Base-by-base conservation (phyloP, 2,329 filamentous ascomycete species). In the Colletotrichum tofieldiae region DNA sequence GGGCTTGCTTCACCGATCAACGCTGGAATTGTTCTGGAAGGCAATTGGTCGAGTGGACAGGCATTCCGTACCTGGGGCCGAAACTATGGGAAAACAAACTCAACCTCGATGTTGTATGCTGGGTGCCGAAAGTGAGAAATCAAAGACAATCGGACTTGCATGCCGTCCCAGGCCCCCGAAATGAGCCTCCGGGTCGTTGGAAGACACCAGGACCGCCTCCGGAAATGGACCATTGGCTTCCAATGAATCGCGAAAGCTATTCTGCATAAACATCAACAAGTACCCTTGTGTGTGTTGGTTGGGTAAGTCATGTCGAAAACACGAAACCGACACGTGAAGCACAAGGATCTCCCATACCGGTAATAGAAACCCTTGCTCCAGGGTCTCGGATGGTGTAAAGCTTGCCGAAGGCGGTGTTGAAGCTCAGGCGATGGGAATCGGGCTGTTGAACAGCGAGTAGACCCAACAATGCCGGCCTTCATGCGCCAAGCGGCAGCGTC, bases 11-110 rank as follows among this genome's bases (percentile, higher is more conserved):
- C 54, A 61, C 47, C 23, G 43, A 26, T 23, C 60, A 55, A 52
- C n/a, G 65, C 60, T 72, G 37, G 65, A 70, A 61, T 20, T 32
- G 29, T 60, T 72, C 70, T 65, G 59, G 59, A 69, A 56, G 45
- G 7, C 7, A 8, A 16, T n/a, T 9, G 4, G 29, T 47, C 6
- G 52, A 3, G 41, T 29, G 35, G 26, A 1, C 20, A 20, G 26
- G 16, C 39, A 18, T 20, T 23, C 35, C 26, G 23, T 8, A 26
- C 32, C n/a, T 58, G 41, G 23, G 23, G 32, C 43, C 11, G 32
- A 43, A 32, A 51, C 11, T 5, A 29, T 23, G 12, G n/a, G 5
- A 23, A 9, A 23, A 43, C 7, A 32, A 29, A n/a, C n/a, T 39
- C 11, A 35, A 20, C 29, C 29, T 45, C 29, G 12, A 35, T n/a